Conservation (phyloP, 495 filamentous ascomycete species). For the Lindgomyces ingoldianus region DNA sequence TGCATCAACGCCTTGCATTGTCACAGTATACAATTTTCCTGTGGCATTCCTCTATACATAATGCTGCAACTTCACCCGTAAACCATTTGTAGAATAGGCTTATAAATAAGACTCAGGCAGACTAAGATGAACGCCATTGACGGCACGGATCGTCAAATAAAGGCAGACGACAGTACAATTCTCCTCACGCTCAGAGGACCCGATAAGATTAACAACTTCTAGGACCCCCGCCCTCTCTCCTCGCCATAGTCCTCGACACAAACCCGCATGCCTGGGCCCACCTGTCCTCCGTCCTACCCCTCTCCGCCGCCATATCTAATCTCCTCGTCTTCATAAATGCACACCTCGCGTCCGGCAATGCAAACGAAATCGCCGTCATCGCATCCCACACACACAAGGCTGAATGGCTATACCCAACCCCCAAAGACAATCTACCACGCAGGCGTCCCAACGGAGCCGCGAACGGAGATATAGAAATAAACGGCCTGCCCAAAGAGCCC, state of each 20-base stretch:
- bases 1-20: too few species aligned
- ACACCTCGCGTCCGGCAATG: constrained; percentile 87
- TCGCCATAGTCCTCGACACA: constrained; percentile 91
- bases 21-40: too few species aligned
- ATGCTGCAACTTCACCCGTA: neutral
- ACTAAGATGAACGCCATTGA: constrained; percentile 78
- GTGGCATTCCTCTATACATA: neutral
- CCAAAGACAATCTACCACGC: constrained; percentile 33
- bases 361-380: constrained; percentile 89
- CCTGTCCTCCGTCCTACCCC: constrained; percentile 71
- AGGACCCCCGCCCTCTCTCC: constrained; percentile 80
- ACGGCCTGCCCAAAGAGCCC: constrained; percentile 23
- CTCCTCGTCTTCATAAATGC: constrained; percentile 95
- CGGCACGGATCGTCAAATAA: constrained; percentile 80
- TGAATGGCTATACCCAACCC: constrained; percentile 80
- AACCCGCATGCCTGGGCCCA: constrained; percentile 93
- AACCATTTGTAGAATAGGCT: neutral
- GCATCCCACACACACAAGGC: constrained; percentile 84
- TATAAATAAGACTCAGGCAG: neutral
- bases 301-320: constrained; percentile 82
- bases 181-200: neutral
- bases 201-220: neutral
- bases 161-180: constrained; percentile 53
- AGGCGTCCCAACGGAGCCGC: constrained; percentile 24
- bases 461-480: constrained; percentile 47